Evolutionary conservation across 108 stramenopile species (phyloP).

Genomic region (Thalassiosira profunda): DNA sequence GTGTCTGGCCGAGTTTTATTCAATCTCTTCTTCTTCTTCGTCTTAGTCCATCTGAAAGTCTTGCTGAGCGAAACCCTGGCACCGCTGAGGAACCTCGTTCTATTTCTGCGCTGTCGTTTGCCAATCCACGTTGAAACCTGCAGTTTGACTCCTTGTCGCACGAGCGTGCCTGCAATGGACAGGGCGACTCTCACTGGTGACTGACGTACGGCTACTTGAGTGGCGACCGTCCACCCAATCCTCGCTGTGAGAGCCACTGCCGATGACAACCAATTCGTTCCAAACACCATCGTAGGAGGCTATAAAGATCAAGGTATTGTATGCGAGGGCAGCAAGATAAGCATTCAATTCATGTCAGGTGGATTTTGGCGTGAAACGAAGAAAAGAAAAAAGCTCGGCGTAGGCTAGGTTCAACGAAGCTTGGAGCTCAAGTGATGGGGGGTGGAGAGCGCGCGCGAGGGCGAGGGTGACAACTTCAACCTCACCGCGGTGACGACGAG

Average conservation of each 20-base stretch:
- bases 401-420: too few species aligned
- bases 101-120: slow-evolving; percentile 4
- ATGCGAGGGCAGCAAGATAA: too few species aligned
- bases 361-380: too few species aligned
- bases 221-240: neutral
- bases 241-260: slow-evolving; percentile 4
- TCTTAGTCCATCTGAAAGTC: slow-evolving; percentile 7
- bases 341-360: too few species aligned
- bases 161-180: neutral
- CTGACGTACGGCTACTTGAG: neutral
- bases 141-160: slow-evolving; percentile 5
- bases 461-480: too few species aligned
- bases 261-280: neutral
- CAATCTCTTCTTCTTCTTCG: neutral
- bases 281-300: too few species aligned
- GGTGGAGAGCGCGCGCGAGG: too few species aligned
- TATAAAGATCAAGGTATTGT: too few species aligned
- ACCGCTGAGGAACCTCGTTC: neutral
- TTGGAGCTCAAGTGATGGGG: too few species aligned
- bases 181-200: slow-evolving; percentile 2
- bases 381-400: too few species aligned
- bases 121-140: slow-evolving; percentile 2
- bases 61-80: slow-evolving; percentile 22
- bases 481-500: too few species aligned
- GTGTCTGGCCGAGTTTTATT: too few species aligned